Conservation (phyloP, 1,284 basidiomycete species). For the Mycosarcoma maydis region DNA sequence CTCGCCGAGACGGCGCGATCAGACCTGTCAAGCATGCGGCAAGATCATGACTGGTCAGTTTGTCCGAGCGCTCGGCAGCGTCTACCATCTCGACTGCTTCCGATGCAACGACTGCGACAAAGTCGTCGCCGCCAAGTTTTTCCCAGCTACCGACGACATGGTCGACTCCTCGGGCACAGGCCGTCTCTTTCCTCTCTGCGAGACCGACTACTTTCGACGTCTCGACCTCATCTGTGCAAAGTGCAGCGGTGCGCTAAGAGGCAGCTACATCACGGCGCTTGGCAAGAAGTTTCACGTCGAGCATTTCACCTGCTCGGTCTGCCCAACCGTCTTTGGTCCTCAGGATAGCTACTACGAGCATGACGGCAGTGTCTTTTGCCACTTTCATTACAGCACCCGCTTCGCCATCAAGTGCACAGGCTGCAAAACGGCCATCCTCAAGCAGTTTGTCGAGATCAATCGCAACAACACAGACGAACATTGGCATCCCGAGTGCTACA, state of each 20-base stretch:
- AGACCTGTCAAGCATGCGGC: conserved; percentile 58
- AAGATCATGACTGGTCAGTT: conserved; percentile 85
- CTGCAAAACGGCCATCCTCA: conserved; percentile 96
- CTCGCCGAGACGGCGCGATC: conserved; percentile 42
- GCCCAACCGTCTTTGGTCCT: conserved; percentile 93
- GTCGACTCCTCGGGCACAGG: conserved; percentile 75
- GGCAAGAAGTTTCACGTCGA: conserved; percentile 99
- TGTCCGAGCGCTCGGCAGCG: conserved; percentile 91
- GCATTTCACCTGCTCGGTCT: conserved; percentile 98
- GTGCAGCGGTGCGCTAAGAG: conserved; percentile 90
- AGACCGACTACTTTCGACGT: conserved; percentile 95
- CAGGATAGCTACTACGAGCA: conserved; percentile 99
- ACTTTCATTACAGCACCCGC: conserved; percentile 92
- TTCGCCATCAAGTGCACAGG: conserved; percentile 99
- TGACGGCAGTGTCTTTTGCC: conserved; percentile 81
- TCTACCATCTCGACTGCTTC: conserved; percentile 96
- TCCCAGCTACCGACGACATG: conserved; percentile 73
- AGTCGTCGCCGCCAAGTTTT: conserved; percentile 98
- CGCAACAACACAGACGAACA: conserved; percentile 97
- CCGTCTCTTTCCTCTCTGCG: conserved; percentile 72
- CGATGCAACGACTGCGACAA: conserved; percentile 90
- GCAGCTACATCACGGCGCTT: conserved; percentile 98
- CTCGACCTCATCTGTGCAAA: conserved; percentile 96
- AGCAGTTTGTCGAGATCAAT: conserved; percentile 99
- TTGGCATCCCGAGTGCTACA: conserved; percentile 99